Percentiles rank a stretch among this genome's conserved stretches.
Conservation (phyloP, 768 basidiomycete genomes). For the Baorangia bicolor region DNA sequence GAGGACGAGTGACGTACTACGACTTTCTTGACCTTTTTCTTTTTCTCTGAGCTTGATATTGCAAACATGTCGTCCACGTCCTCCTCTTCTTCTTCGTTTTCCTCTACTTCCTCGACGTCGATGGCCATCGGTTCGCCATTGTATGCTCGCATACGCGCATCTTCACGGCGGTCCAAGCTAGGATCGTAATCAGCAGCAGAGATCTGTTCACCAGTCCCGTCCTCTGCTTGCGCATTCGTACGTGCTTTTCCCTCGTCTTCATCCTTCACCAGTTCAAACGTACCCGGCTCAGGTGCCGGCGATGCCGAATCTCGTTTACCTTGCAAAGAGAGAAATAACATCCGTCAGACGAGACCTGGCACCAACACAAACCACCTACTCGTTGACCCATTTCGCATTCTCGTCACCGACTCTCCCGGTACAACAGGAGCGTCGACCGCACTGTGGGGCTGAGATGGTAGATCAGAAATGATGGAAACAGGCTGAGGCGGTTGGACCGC, state of each 20-base stretch:
- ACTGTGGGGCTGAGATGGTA: conserved; percentile 55
- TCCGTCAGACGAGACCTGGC: background rate
- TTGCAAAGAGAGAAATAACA: conserved; percentile 18
- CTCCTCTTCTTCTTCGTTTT: conserved; percentile 73
- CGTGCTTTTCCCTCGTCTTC: conserved; percentile 50
- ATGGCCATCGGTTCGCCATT: conserved; percentile 36
- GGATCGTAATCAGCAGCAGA: conserved; percentile 94
- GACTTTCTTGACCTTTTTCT: conserved; percentile 56
- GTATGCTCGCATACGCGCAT: conserved; percentile 68
- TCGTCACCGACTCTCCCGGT: conserved; percentile 7
- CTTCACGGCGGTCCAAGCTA: conserved; percentile 77
- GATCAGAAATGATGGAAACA: conserved; percentile 61
- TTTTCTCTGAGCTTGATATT: conserved; percentile 46
- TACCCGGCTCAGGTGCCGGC: conserved; percentile 54
- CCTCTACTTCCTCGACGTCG: conserved; percentile 50
- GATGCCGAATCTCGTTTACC: conserved; percentile 56
- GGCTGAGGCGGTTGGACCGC: conserved; percentile 70
- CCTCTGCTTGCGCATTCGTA: conserved; percentile 44
- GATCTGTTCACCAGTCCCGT: conserved; percentile 62
- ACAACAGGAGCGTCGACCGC: conserved; percentile 34
- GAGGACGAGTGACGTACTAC: conserved; percentile 38
- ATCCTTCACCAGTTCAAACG: conserved; percentile 70
- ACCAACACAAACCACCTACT: conserved; percentile 15
- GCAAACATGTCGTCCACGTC: conserved; percentile 98
- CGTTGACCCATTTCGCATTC: conserved; percentile 19